Percentiles rank a stretch among this genome's conserved stretches.
phyloP scores from a whole-genome alignment of 2,329 filamentous ascomycete genomes.

The Dothistroma septosporum region DNA sequence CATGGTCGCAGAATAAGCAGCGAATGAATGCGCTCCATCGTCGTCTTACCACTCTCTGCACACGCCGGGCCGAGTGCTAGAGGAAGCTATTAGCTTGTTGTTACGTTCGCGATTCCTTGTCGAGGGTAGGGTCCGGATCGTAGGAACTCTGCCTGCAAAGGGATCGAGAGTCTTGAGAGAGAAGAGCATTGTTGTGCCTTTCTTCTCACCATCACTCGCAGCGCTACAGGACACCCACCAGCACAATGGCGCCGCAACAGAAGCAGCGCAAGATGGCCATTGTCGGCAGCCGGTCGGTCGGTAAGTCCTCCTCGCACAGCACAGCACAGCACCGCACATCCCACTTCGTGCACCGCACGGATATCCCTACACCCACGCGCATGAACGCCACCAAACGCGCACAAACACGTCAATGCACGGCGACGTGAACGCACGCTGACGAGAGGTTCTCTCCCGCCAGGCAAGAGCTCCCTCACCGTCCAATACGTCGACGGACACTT shows the following conservation, averaged over 20 bases:
- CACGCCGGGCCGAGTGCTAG: not conserved
- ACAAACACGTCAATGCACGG: not conserved
- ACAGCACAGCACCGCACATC: not conserved
- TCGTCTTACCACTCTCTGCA: conserved; percentile 1
- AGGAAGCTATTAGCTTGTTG: conserved; percentile 4
- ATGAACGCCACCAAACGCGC: not conserved
- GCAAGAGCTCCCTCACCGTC: conserved; percentile 95
- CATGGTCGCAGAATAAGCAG: not conserved
- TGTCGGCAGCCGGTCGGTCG: conserved; percentile 88
- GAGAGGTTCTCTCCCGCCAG: conserved; percentile 45
- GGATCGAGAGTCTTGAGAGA: not conserved
- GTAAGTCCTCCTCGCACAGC: conserved; percentile 46
- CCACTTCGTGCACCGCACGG: not conserved
- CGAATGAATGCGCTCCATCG: not conserved
- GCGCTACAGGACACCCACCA: not conserved
- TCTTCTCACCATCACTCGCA: not conserved
- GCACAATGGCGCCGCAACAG: conserved; percentile 62
- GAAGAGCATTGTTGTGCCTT: not conserved
- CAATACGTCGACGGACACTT: conserved; percentile 98
- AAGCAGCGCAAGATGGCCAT: conserved; percentile 96
- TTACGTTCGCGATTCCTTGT: not conserved
- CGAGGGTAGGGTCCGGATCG: not conserved
- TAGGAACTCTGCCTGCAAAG: not conserved
- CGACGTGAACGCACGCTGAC: not conserved
- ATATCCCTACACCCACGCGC: conserved; percentile 2